Evolutionary conservation across 2,329 filamentous ascomycete genomes (phyloP).

Genomic region (Cercospora zeae-maydis): DNA sequence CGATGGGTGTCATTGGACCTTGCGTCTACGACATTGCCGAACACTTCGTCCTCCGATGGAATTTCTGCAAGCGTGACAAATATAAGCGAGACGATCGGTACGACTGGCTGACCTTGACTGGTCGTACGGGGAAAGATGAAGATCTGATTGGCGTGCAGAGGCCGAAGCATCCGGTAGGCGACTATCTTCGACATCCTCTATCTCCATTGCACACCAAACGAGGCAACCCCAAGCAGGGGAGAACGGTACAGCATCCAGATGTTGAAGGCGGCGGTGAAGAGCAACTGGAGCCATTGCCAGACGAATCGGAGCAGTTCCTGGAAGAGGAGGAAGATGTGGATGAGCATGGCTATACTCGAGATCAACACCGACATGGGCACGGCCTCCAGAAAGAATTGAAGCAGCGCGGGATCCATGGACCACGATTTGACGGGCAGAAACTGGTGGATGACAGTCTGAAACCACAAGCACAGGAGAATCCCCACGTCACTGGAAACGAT

Average conservation of each 20-base stretch:
- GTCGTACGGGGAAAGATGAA: constrained; percentile 72
- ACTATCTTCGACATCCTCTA: constrained; percentile 78
- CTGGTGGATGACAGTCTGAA: constrained; percentile 10
- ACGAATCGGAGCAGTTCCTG: constrained; percentile 28
- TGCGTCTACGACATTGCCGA: constrained; percentile 92
- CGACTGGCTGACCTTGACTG: constrained; percentile 79
- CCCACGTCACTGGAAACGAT: constrained; percentile 35
- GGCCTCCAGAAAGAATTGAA: constrained; percentile 29
- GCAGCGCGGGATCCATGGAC: constrained; percentile 22
- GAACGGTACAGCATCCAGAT: constrained; percentile 26
- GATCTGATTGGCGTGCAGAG: constrained; percentile 84
- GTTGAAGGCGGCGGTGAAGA: constrained; percentile 12
- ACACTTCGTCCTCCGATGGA: constrained; percentile 93
- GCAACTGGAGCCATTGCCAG: constrained; percentile 10
- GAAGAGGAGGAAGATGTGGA: constrained; percentile 31
- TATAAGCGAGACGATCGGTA: constrained; percentile 84
- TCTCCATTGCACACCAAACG: constrained; percentile 65
- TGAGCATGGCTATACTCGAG: constrained; percentile 33
- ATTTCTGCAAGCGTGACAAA: constrained; percentile 95
- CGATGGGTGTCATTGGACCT: constrained; percentile 86
- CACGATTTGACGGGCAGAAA: constrained; percentile 16
- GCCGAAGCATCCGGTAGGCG: constrained; percentile 82
- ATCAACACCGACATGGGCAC: constrained; percentile 33
- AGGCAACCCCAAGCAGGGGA: constrained; percentile 44
- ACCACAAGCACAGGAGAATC: constrained; percentile 30